phyloP scores from a whole-genome alignment of 1,139 yeast species.

The Candida frijolesensis region DNA sequence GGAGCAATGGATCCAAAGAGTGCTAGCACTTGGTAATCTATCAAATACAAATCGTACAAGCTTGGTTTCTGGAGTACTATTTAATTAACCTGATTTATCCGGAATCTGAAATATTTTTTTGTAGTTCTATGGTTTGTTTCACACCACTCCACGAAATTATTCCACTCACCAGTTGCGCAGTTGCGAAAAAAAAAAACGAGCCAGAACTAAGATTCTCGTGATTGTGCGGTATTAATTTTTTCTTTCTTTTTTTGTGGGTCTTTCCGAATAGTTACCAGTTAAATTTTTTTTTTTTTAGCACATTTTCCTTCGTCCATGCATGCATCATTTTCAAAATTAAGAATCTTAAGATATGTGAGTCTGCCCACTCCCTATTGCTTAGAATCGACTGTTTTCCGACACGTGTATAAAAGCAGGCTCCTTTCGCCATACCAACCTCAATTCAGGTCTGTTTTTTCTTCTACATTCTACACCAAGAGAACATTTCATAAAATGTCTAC shows the following conservation, averaged over 20 bases:
- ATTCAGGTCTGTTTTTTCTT: conserved; percentile 41
- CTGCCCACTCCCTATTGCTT: conserved; percentile 1
- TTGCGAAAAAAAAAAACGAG: background rate
- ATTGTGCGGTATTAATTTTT: background rate
- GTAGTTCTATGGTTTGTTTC: background rate
- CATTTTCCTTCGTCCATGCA: background rate
- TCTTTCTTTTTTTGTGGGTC: background rate
- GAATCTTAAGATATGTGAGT: background rate
- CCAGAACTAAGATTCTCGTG: background rate
- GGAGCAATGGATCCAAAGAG: background rate
- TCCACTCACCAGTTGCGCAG: conserved; percentile 5
- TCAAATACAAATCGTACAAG: background rate
- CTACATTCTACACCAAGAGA: conserved; percentile 4
- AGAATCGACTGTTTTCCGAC: conserved; percentile 1
- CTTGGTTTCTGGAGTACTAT: background rate
- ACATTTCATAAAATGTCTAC: conserved; percentile 11
- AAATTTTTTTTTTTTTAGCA: background rate
- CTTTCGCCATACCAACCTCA: background rate
- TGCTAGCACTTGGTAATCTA: background rate
- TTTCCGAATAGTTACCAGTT: background rate
- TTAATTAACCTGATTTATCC: conserved; percentile 1
- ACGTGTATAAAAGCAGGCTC: background rate
- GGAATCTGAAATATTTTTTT: background rate
- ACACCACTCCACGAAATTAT: background rate
- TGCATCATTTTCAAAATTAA: conserved; percentile 1